Evolutionary conservation across 2,329 filamentous ascomycete species (phyloP).

Genomic region (Fusarium miscanthi): DNA sequence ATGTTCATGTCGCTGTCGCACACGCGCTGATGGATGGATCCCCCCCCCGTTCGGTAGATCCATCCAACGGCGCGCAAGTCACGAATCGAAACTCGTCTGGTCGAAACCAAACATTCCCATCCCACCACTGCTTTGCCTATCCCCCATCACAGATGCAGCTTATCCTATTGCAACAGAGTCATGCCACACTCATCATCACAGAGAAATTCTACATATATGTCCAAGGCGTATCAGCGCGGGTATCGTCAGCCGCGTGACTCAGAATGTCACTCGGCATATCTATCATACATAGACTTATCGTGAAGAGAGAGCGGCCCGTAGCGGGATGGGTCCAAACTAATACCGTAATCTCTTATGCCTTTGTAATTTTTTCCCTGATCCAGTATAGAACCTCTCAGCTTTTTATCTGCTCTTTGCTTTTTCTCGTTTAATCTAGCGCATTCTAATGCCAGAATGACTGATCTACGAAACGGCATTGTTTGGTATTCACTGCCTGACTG

Average conservation of each 20-base stretch:
- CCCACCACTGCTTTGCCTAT: not conserved
- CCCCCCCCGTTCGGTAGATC: not conserved
- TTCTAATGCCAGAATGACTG: not conserved
- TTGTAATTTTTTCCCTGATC: not conserved
- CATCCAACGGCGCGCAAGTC: not conserved
- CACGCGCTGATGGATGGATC: not conserved
- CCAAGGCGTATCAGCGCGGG: not conserved
- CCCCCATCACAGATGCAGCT: not conserved
- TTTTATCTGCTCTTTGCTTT: not conserved
- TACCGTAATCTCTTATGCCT: not conserved
- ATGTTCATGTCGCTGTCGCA: not conserved
- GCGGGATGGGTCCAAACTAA: constrained; percentile 8
- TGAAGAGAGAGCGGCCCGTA: constrained; percentile 4
- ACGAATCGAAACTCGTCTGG: not conserved
- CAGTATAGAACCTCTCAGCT: not conserved
- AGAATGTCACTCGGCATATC: not conserved
- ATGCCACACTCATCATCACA: not conserved
- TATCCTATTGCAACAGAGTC: not conserved
- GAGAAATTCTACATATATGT: not conserved
- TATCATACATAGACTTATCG: not conserved
- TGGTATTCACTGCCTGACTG: not conserved
- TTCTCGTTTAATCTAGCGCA: not conserved
- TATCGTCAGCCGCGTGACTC: not conserved
- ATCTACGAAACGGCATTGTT: not conserved
- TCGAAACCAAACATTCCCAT: not conserved